Conservation (phyloP, 129 eudicot species). For the Flaveria robusta region DNA sequence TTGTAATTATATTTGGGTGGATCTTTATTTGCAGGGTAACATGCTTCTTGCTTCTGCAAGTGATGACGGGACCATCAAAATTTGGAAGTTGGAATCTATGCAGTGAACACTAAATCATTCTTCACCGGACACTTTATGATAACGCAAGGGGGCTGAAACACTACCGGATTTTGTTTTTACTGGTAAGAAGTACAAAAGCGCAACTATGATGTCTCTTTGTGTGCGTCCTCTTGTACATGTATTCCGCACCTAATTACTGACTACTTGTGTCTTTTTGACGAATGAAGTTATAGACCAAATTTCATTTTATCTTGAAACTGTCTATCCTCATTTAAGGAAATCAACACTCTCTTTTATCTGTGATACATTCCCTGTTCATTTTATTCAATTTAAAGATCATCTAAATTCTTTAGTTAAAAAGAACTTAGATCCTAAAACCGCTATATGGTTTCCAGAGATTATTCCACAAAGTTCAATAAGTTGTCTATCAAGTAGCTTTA, state of each 20-base stretch:
- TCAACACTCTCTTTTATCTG: not conserved
- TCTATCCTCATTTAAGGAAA: not conserved
- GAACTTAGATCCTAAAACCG: not conserved
- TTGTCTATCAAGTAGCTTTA: not conserved
- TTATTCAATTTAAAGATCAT: not conserved
- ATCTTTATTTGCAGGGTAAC: conserved; percentile 47
- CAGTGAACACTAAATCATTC: conserved; percentile 17
- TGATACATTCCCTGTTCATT: not conserved
- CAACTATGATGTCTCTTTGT: not conserved
- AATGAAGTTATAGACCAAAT: not conserved
- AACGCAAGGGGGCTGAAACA: conserved; percentile 6
- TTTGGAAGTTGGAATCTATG: conserved; percentile 67
- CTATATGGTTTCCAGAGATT: not conserved
- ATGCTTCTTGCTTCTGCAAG: conserved; percentile 87
- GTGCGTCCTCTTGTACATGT: not conserved
- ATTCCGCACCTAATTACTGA: not conserved
- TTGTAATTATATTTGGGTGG: not conserved
- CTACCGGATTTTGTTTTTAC: not conserved
- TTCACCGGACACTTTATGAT: not conserved
- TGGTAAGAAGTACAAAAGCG: not conserved
- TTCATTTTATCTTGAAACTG: not conserved
- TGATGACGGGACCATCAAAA: conserved; percentile 88
- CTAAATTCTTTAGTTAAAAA: not conserved
- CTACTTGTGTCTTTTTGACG: not conserved
- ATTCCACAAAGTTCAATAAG: not conserved